Evolutionary conservation across 2,329 filamentous ascomycete species (phyloP), one percentile per base, ranked within the genome.

Genomic region (Ascochyta fabae): DNA sequence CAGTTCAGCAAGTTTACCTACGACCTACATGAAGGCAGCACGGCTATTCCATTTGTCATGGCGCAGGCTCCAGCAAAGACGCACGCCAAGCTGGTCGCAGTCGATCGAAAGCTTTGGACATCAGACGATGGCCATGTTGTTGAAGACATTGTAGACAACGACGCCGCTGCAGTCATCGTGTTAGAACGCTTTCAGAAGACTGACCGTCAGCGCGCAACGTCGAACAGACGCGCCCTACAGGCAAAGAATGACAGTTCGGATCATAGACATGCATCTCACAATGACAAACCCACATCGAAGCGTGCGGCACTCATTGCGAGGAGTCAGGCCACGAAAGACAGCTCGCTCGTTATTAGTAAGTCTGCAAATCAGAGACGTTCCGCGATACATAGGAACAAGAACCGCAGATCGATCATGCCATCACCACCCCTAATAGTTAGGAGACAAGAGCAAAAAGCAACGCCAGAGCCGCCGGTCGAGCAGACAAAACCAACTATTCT

Each of bases 1-100:
- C 40, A 53, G 16, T 56, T 56, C 33, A 47, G 48, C 26, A 56
- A 49, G 15, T 59, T 48, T 48, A 53, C 56, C 1, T 44, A 59
- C 36, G 36, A 38, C 22, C 27, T 49, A 9, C 26, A 46, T n/a
- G 52, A 56, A 16, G 45, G 56, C 22, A 27, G 9, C 2, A 51
- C 42, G 9, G 40, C 48, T 16, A 31, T 59, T 7, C 47, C 48
- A 5, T 52, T 55, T 4, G 40, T 46, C 12, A 48, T 56, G 35
- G 49, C 43, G 33, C 23, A 44, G 24, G 53, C 52, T 36, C 48
- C 52, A 19, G 2, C 31, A n/a, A 41, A 49, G 1, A 53, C 40
- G 9, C 56, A 59, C 35, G 31, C 35, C 27, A 19, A 34, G n/a
- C 44, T 59, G 3, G 35, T 46, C 0, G 22, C 39, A n/a, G 8